Percentiles rank a stretch among this genome's conserved stretches.
phyloP scores from a whole-genome alignment of 2,329 filamentous ascomycete genomes.

The Colletotrichum nymphaeae region DNA sequence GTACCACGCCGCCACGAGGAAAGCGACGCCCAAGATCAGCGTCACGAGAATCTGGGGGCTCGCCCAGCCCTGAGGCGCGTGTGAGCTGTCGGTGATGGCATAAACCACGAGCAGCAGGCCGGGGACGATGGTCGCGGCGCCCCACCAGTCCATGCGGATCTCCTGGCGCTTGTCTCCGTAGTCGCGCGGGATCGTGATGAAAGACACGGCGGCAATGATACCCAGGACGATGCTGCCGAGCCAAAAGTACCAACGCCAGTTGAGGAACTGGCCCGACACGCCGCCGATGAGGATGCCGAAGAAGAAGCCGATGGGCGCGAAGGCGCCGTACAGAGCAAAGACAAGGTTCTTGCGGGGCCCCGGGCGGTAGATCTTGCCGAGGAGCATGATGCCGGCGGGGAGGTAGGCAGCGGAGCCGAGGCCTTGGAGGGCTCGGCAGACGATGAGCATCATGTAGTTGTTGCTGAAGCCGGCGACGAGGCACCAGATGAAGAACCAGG shows the following conservation, averaged over 20 bases:
- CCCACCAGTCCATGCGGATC: constrained; percentile 70
- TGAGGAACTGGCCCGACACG: constrained; percentile 67
- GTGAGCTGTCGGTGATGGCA: constrained; percentile 73
- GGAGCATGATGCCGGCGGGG: constrained; percentile 76
- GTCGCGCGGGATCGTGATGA: constrained; percentile 52
- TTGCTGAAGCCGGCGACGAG: constrained; percentile 77
- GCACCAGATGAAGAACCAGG: constrained; percentile 77
- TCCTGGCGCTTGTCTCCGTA: constrained; percentile 39
- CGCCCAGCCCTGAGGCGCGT: constrained; percentile 70
- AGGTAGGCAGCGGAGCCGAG: constrained; percentile 79
- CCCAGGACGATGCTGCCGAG: constrained; percentile 62
- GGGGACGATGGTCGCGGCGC: constrained; percentile 62
- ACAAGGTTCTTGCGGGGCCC: constrained; percentile 79
- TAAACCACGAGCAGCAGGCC: constrained; percentile 74
- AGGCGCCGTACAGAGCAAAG: constrained; percentile 68
- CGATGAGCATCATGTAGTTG: constrained; percentile 76
- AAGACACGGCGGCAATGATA: constrained; percentile 57
- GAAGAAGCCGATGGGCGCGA: constrained; percentile 69
- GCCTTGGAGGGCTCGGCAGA: constrained; percentile 80
- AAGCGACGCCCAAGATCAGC: constrained; percentile 65
- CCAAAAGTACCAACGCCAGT: constrained; percentile 79
- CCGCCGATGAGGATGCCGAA: constrained; percentile 76
- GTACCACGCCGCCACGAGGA: constrained; percentile 66
- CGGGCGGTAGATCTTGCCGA: constrained; percentile 76
- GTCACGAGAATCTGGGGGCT: constrained; percentile 74